phyloP scores from a whole-genome alignment of 192 early-diverging fungal species.

The Gryganskiella cystojenkinii region DNA sequence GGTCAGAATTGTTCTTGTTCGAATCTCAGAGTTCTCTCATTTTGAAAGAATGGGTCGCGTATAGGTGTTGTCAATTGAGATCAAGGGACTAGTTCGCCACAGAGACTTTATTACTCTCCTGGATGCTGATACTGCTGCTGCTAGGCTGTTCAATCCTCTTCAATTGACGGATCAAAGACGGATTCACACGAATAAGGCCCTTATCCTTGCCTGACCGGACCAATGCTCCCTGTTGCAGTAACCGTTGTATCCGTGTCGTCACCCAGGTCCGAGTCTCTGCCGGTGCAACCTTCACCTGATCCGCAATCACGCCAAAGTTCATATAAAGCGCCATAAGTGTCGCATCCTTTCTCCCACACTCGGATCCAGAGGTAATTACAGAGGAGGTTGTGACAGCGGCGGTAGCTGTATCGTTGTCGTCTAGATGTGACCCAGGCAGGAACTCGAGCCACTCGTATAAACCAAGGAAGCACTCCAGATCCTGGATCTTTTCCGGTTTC shows the following conservation, averaged over 20 bases:
- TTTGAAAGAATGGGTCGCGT: too few species aligned
- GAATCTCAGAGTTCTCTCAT: background rate
- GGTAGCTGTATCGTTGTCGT: background rate
- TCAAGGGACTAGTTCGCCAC: background rate
- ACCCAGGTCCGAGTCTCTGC: slow-evolving; percentile 30
- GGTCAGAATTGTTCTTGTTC: too few species aligned
- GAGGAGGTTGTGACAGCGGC: background rate
- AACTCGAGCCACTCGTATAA: slow-evolving; percentile 52
- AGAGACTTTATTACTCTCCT: background rate
- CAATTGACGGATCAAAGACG: slow-evolving; percentile 24
- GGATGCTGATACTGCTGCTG: background rate
- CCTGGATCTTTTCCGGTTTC: slow-evolving; percentile 48
- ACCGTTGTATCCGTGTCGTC: slow-evolving; percentile 24
- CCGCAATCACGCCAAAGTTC: slow-evolving; percentile 40
- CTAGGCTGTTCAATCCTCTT: slow-evolving; percentile 12
- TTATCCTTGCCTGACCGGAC: slow-evolving; percentile 1
- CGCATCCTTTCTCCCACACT: slow-evolving; percentile 22
- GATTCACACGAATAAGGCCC: slow-evolving; percentile 28
- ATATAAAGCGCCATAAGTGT: slow-evolving; percentile 29
- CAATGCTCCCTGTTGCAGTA: slow-evolving; percentile 25
- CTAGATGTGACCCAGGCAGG: slow-evolving; percentile 37
- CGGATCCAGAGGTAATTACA: background rate
- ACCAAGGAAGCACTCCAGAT: slow-evolving; percentile 42
- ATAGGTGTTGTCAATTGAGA: too few species aligned
- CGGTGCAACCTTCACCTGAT: slow-evolving; percentile 15